A percentile compares a stretch with the other conserved stretches of the same genome.
These are phyloP conservation scores for Aegilops longissima DNA, from an alignment of 176 grass and related monocot genomes.

Conservation along the genomic window DNA sequence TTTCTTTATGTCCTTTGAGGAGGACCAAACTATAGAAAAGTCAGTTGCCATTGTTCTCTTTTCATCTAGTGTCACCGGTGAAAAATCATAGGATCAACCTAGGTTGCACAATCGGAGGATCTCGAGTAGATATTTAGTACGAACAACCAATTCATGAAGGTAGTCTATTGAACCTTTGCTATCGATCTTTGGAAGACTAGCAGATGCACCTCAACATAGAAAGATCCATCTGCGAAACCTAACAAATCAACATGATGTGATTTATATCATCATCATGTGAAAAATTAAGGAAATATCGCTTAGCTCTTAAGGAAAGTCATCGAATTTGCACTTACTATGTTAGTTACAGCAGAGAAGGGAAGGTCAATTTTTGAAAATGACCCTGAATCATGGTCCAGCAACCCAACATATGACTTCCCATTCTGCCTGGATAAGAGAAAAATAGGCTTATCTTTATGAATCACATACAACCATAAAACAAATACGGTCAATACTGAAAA, in stretches of 20 bases:
- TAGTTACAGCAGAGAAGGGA: constrained; percentile 72
- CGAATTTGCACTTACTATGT: constrained; percentile 59
- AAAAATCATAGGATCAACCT: constrained; percentile 28
- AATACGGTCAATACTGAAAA: neutral
- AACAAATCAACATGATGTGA: constrained; percentile 19
- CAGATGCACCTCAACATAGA: constrained; percentile 90
- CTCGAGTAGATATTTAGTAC: neutral
- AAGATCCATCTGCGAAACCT: constrained; percentile 57
- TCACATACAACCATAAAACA: neutral
- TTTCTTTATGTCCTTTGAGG: constrained; percentile 63
- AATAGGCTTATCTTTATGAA: constrained; percentile 20
- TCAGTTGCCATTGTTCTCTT: constrained; percentile 43
- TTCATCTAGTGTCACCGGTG: constrained; percentile 66
- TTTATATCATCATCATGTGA: constrained; percentile 12
- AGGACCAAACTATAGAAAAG: constrained; percentile 91
- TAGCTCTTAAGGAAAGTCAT: neutral
- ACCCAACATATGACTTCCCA: constrained; percentile 72
- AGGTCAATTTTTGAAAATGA: constrained; percentile 64
- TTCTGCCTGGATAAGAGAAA: constrained; percentile 64
- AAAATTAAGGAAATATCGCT: constrained; percentile 13
- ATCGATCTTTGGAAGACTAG: constrained; percentile 66
- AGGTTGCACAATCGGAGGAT: neutral
- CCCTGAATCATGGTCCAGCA: constrained; percentile 49
- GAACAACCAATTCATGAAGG: constrained; percentile 3
- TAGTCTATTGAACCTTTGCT: constrained; percentile 63